A percentile compares a stretch with the other conserved stretches of the same genome.
Evolutionary conservation across 805 yeast genomes (phyloP).

Genomic region (Saccharomycopsis olivae): DNA sequence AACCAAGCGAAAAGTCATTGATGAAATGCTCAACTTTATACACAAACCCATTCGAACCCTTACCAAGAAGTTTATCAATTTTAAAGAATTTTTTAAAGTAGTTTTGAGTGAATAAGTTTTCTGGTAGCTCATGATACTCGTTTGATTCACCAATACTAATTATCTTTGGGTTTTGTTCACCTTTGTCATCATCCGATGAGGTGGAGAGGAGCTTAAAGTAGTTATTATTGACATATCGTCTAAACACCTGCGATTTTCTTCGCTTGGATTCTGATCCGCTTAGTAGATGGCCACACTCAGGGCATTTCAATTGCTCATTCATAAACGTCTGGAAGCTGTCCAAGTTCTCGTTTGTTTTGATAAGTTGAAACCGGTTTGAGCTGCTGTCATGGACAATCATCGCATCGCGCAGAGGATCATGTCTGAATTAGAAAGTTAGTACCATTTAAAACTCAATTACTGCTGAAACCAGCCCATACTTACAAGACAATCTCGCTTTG

Average conservation of each 20-base stretch:
- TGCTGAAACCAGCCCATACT: constrained; percentile 12
- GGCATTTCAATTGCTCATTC: background rate
- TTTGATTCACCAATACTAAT: background rate
- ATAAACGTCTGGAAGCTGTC: background rate
- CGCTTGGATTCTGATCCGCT: constrained; percentile 9
- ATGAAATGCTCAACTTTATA: constrained; percentile 71
- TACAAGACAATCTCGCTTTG: constrained; percentile 8
- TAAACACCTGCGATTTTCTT: background rate
- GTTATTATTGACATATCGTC: constrained; percentile 11
- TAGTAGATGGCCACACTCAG: constrained; percentile 11
- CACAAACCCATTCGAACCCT: constrained; percentile 81
- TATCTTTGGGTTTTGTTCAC: background rate
- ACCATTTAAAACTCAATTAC: background rate
- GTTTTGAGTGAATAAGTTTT: constrained; percentile 65
- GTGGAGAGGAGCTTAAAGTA: constrained; percentile 15
- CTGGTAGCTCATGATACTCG: constrained; percentile 27
- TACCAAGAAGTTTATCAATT: constrained; percentile 51
- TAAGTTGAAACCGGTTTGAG: constrained; percentile 13
- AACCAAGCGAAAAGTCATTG: constrained; percentile 60
- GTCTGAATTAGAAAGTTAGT: constrained; percentile 9
- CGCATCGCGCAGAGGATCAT: constrained; percentile 17
- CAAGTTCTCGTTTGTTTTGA: constrained; percentile 1
- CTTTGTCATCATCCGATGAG: constrained; percentile 7
- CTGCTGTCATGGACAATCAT: constrained; percentile 16
- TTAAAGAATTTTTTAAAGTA: constrained; percentile 67